Percentiles rank a stretch among this genome's conserved stretches.
phyloP scores from a whole-genome alignment of 1,284 basidiomycete genomes.

The Cutaneotrichosporon mucoides region DNA sequence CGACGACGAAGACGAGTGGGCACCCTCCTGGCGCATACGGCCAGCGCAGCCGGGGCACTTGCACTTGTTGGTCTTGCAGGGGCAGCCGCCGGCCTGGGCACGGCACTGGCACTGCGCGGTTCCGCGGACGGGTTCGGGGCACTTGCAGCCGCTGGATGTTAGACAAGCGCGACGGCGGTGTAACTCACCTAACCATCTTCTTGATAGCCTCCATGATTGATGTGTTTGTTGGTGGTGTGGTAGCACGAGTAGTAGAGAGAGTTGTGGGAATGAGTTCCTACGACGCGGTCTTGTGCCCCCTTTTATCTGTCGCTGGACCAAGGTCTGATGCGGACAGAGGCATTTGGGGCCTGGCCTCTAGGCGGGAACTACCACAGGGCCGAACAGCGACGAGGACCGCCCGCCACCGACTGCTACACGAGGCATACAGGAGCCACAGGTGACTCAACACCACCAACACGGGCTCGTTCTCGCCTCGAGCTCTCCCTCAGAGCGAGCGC shows the following conservation, averaged over 20 bases:
- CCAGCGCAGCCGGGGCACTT: conserved; percentile 20
- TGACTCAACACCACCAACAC: too few relatives aligned
- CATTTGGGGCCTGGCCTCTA: too few relatives aligned
- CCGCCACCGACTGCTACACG: too few relatives aligned
- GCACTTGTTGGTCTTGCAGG: conserved; percentile 21
- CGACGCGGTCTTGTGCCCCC: too few relatives aligned
- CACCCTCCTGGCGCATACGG: conserved; percentile 7
- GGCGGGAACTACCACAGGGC: too few relatives aligned
- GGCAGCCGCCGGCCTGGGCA: conserved; percentile 9
- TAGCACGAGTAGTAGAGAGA: not conserved
- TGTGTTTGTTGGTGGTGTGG: not conserved
- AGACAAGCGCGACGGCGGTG: not conserved
- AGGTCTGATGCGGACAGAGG: too few relatives aligned
- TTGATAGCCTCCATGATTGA: conserved; percentile 18
- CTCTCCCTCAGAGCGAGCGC: too few relatives aligned
- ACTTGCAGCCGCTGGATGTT: conserved; percentile 17
- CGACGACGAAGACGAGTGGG: conserved; percentile 11
- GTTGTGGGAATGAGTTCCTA: too few relatives aligned
- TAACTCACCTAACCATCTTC: conserved; percentile 16
- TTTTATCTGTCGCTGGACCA: too few relatives aligned
- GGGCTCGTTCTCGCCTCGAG: too few relatives aligned
- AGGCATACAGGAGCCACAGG: too few relatives aligned
- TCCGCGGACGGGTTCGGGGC: conserved; percentile 7
- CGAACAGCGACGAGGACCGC: too few relatives aligned
- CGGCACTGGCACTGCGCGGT: conserved; percentile 11